Evolutionary conservation across 2,329 filamentous ascomycete species (phyloP).

Genomic region (Aspergillus tanneri): DNA sequence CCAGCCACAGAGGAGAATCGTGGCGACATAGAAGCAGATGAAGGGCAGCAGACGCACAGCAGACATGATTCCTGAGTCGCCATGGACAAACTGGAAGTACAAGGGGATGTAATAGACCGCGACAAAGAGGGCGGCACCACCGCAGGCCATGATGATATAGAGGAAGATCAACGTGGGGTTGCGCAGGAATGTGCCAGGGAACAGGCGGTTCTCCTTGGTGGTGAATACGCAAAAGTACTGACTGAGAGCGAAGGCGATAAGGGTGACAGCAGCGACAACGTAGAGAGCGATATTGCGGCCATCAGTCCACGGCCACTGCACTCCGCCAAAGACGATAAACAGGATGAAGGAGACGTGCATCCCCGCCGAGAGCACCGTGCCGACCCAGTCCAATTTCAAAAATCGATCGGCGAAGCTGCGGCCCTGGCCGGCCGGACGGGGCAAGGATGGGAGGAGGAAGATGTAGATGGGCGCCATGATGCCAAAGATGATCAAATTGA

Average conservation of each 20-base stretch:
- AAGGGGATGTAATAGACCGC: conserved; percentile 55
- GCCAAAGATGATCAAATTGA: conserved; percentile 53
- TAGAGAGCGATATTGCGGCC: conserved; percentile 50
- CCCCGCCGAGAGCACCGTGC: conserved; percentile 44
- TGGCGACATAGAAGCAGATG: conserved; percentile 23
- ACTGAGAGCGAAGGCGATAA: conserved; percentile 48
- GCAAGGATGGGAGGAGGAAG: conserved; percentile 39
- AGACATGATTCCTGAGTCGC: conserved; percentile 36
- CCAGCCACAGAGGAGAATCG: conserved; percentile 22
- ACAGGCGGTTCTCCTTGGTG: conserved; percentile 44
- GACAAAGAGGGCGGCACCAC: conserved; percentile 30
- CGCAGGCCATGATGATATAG: conserved; percentile 39
- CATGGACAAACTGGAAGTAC: conserved; percentile 54
- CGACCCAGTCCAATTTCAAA: conserved; percentile 44
- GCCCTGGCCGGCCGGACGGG: conserved; percentile 23
- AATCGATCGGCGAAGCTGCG: conserved; percentile 21
- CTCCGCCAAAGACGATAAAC: conserved; percentile 52
- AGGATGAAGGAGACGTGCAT: conserved; percentile 45
- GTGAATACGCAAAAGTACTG: conserved; percentile 49
- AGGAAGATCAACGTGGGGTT: conserved; percentile 42
- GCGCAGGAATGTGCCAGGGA: conserved; percentile 50
- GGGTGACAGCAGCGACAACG: conserved; percentile 45
- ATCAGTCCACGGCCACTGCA: conserved; percentile 48
- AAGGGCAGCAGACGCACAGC: conserved; percentile 34
- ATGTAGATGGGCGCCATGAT: conserved; percentile 44